These are phyloP conservation scores for Xylariaceae sp. DNA, from an alignment of 2,329 filamentous ascomycete genomes.

Conservation along the genomic window DNA sequence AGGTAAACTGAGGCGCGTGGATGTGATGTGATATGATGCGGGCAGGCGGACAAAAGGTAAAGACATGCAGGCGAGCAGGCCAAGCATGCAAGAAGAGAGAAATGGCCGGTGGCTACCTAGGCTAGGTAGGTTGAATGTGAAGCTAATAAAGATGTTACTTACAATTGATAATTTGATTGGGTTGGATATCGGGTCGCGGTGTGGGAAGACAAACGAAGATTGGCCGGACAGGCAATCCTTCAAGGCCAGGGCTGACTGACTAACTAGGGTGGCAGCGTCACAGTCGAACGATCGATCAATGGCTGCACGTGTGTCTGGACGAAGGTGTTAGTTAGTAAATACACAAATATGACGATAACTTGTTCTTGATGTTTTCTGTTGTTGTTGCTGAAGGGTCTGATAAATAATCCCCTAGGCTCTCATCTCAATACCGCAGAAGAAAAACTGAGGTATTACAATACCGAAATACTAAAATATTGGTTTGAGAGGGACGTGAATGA, in stretches of 20 bases:
- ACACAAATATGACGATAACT: neutral
- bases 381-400: too few relatives aligned
- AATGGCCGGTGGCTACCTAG: conserved; percentile 17
- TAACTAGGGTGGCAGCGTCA: conserved; percentile 5
- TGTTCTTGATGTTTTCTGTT: neutral
- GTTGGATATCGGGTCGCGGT: conserved; percentile 9
- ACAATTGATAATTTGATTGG: conserved; percentile 18
- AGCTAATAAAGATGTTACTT: too few relatives aligned
- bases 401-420: too few relatives aligned
- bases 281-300: conserved; percentile 16
- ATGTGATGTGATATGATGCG: conserved; percentile 8
- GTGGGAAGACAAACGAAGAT: conserved; percentile 16
- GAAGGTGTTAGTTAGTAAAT: neutral
- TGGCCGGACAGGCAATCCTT: conserved; percentile 16
- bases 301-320: neutral
- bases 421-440: too few relatives aligned
- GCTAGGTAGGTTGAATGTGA: too few relatives aligned
- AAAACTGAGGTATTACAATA: too few relatives aligned
- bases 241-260: conserved; percentile 9
- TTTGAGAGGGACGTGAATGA: neutral
- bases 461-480: too few relatives aligned
- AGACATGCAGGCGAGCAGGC: conserved; percentile 2
- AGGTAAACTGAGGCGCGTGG: neutral
- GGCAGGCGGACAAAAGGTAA: conserved; percentile 3
- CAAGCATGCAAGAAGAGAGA: conserved; percentile 15